Percentiles rank a stretch among this genome's conserved stretches.
Evolutionary conservation across 768 basidiomycete genomes (phyloP).

Genomic region (Mycena latifolia): DNA sequence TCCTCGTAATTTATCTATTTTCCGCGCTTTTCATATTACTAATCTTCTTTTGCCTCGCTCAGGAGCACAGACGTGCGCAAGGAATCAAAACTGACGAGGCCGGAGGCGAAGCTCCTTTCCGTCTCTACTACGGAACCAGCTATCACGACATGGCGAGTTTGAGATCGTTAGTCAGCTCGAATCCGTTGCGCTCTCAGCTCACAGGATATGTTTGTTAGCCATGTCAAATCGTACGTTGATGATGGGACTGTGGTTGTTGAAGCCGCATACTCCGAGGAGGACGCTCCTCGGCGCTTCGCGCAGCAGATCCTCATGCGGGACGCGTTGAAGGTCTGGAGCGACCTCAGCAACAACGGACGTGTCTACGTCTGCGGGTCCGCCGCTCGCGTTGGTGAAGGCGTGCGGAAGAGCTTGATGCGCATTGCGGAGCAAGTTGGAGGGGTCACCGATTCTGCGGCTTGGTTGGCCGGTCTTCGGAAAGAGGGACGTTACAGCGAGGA

Average conservation of each 20-base stretch:
- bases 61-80: slow-evolving; percentile 27
- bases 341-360: slow-evolving; percentile 27
- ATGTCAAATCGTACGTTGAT: slow-evolving; percentile 13
- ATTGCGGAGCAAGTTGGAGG: slow-evolving; percentile 29
- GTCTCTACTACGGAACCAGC: slow-evolving; percentile 30
- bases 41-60: too few relatives aligned
- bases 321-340: slow-evolving; percentile 30
- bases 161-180: not conserved
- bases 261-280: slow-evolving; percentile 27
- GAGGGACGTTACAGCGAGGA: slow-evolving; percentile 32
- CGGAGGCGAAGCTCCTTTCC: slow-evolving; percentile 25
- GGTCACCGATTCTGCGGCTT: slow-evolving; percentile 6
- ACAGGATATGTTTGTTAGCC: not conserved
- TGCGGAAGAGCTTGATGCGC: slow-evolving; percentile 21
- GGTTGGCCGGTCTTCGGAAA: slow-evolving; percentile 23
- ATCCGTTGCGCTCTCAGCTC: not conserved
- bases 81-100: slow-evolving; percentile 22
- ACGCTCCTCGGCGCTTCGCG: slow-evolving; percentile 28
- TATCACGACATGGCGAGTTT: slow-evolving; percentile 11
- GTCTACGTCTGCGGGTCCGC: slow-evolving; percentile 26
- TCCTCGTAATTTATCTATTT: slow-evolving; percentile 17
- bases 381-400: slow-evolving; percentile 13
- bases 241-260: slow-evolving; percentile 27
- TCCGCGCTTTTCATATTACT: too few relatives aligned
- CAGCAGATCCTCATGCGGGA: slow-evolving; percentile 32